Percentiles rank a stretch among this genome's conserved stretches.
Conservation (phyloP, 1,284 basidiomycete species). For the Ustilago loliicola region DNA sequence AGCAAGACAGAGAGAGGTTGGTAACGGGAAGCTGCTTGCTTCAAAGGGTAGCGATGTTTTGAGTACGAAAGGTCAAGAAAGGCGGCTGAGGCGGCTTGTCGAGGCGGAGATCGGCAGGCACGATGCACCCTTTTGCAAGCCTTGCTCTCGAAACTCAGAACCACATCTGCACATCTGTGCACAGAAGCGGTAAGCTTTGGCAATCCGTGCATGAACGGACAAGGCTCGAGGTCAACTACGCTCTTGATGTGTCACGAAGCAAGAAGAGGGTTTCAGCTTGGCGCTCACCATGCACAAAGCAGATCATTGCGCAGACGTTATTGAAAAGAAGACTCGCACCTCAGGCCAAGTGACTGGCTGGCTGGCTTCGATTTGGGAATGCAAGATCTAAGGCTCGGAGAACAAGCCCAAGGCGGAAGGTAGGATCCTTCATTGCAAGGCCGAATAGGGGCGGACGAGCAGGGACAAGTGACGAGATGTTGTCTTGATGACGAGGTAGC, state of each 20-base stretch:
- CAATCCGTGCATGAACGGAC: slow-evolving; percentile 6
- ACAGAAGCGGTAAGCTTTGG: slow-evolving; percentile 5
- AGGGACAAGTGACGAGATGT: neutral
- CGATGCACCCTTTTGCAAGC: slow-evolving; percentile 2
- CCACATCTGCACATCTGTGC: neutral
- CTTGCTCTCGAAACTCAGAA: slow-evolving; percentile 10
- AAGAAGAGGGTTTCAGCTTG: neutral
- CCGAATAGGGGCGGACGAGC: slow-evolving; percentile 1
- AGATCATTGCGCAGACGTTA: slow-evolving; percentile 6
- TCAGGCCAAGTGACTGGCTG: neutral
- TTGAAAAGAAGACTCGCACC: slow-evolving; percentile 5
- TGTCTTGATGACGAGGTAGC: neutral
- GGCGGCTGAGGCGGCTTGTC: slow-evolving; percentile 6
- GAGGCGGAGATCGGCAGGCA: slow-evolving; percentile 12
- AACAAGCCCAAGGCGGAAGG: slow-evolving; percentile 3
- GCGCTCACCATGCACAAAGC: slow-evolving; percentile 6
- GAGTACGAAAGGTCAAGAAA: neutral
- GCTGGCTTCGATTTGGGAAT: neutral
- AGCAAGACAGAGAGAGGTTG: neutral
- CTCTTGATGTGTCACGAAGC: slow-evolving; percentile 5
- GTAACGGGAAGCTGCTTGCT: neutral
- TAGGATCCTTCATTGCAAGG: neutral
- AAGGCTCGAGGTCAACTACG: neutral
- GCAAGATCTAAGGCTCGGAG: slow-evolving; percentile 1
- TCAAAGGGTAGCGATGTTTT: slow-evolving; percentile 7